Evolutionary conservation across 257 asterid genomes (phyloP), one percentile per base, ranked within the genome.

Genomic region (Solanum paucissectum): DNA sequence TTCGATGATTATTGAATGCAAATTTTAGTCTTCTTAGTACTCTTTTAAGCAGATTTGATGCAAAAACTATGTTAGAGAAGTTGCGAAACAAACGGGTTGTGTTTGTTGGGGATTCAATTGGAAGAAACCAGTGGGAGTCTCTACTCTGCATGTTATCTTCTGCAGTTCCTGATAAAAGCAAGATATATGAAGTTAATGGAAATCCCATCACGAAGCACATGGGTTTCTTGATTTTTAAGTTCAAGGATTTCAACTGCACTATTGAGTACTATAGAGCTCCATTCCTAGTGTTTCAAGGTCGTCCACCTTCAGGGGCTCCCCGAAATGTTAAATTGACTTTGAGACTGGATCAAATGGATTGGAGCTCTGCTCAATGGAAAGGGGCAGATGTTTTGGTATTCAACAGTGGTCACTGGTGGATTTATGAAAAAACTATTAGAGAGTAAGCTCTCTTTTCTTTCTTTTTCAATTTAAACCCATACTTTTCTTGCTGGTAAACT

Each of bases 371-470:
- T 18, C 82, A 88, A 71, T 97, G 99, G 99, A 95, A 91, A 88
- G 92, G 77, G 14, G 98, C 98, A 3, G 98, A 95, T 92, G 71
- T 95, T 77, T 89, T 95, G 71, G 89, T 97, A 87, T 93, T 97
- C 94, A 97, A 97, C 90, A 94, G 96, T 1, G 99, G 98, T 3
- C 99, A 95, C 44, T 97, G 99, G 99, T 97, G 99, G 99, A 97
- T 93, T 88, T 86, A 92, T 29, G 98, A 94, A 89, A 97, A 97
- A 92, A 97, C 99, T 40, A 90, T 93, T 76, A 92, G 93, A 92
- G 94, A 87, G 99, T 96, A 91, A 29, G 69, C 11, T 49, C 85
- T 46, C 69, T 46, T 46, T 29, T 46, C 68, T 81, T 81, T 46
- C 85, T 5, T 49, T 81, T 4, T 46, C 68, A 29, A 44, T 44